phyloP scores from a whole-genome alignment of 192 early-diverging fungal species.

The Backusella parvicylindrica region DNA sequence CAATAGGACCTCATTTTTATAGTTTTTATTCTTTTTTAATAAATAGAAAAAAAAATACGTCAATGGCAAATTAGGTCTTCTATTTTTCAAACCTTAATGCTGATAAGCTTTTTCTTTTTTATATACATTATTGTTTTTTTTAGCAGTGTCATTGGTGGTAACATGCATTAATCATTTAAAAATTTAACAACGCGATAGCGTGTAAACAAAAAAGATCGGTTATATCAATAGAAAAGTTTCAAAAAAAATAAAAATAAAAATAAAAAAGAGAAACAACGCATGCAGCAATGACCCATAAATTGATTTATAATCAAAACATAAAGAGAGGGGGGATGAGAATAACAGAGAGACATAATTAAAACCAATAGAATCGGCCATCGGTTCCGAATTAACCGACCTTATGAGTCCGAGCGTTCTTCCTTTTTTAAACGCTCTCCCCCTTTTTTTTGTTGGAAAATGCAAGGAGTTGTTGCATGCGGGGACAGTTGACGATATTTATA shows the following conservation, averaged over 20 bases:
- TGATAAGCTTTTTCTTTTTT: neutral
- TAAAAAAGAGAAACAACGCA: no score
- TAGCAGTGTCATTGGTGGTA: neutral
- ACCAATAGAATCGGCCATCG: neutral
- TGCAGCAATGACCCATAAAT: neutral
- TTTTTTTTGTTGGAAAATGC: neutral
- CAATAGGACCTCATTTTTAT: no score
- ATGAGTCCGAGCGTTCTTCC: neutral
- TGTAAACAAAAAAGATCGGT: no score
- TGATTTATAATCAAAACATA: no score
- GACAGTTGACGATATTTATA: neutral
- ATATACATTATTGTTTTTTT: no score
- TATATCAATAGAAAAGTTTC: no score
- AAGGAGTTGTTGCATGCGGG: neutral
- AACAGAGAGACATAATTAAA: neutral
- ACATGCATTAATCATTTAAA: neutral
- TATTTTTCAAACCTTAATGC: neutral
- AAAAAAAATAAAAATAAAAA: no score
- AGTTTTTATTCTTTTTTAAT: neutral
- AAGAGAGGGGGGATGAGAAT: neutral
- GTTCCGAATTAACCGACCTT: neutral
- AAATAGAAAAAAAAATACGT: neutral
- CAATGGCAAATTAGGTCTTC: neutral
- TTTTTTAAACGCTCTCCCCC: neutral
- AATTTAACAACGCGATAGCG: no score